phyloP scores from a whole-genome alignment of 495 filamentous ascomycete species.

The Penicillium verhagenii region DNA sequence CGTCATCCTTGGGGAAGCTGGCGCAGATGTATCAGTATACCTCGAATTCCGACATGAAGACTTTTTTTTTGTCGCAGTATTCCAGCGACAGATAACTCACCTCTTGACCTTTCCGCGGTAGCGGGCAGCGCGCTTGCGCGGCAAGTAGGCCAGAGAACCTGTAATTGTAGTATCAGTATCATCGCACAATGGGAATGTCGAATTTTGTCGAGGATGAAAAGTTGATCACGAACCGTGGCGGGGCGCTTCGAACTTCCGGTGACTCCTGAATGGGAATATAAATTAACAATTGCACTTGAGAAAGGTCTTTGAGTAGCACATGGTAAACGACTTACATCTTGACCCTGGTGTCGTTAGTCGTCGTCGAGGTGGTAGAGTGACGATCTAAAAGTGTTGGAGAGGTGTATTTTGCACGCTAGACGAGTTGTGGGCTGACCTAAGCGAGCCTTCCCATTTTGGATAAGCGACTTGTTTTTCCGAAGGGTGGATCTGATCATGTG shows the following conservation, averaged over 20 bases:
- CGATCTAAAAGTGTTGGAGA: conserved; percentile 38
- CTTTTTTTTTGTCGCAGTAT: conserved; percentile 9
- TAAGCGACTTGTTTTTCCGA: conserved; percentile 28
- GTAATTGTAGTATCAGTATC: conserved; percentile 36
- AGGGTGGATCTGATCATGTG: conserved; percentile 5
- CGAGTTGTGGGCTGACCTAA: conserved; percentile 51
- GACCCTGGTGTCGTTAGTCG: conserved; percentile 56
- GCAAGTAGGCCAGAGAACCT: conserved; percentile 90
- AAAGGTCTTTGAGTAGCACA: conserved; percentile 3
- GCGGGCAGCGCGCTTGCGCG: conserved; percentile 92
- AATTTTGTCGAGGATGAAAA: conserved; percentile 29
- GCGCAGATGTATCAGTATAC: conserved; percentile 38
- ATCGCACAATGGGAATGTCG: conserved; percentile 26
- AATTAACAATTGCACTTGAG: conserved; percentile 33
- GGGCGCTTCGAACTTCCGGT: conserved; percentile 88
- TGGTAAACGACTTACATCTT: conserved; percentile 46
- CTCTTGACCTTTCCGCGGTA: conserved; percentile 99
- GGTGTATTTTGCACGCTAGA: conserved; percentile 48
- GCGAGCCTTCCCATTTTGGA: conserved; percentile 33
- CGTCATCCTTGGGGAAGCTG: conserved; percentile 99
- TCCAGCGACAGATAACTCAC: conserved; percentile 48
- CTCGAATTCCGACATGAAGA: conserved; percentile 22
- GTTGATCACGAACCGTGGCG: conserved; percentile 72
- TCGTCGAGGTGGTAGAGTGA: conserved; percentile 49
- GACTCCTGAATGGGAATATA: conserved; percentile 50